Evolutionary conservation across 306 rosid species (phyloP).

Genomic region (Cicer cuneatum): DNA sequence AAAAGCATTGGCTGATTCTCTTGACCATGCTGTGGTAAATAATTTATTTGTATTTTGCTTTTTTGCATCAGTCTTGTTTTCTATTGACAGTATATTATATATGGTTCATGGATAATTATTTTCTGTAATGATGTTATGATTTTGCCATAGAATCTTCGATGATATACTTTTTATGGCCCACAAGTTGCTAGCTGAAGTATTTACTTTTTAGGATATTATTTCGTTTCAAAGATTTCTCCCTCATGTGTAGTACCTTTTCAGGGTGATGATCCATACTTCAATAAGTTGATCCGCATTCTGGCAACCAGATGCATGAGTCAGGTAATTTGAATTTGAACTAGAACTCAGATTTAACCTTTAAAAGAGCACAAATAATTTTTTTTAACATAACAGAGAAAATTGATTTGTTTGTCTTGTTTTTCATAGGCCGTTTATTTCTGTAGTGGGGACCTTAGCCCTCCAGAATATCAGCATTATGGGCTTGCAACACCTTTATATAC

Average conservation of each 20-base stretch:
- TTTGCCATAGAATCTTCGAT: slow-evolving; percentile 11
- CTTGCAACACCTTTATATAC: slow-evolving; percentile 93
- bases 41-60: slow-evolving; percentile 1
- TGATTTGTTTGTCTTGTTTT: slow-evolving; percentile 24
- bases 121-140: background rate
- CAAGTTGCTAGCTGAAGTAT: slow-evolving; percentile 4
- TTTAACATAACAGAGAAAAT: background rate
- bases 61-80: slow-evolving; percentile 32
- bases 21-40: slow-evolving; percentile 89
- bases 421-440: slow-evolving; percentile 92
- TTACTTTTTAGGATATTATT: slow-evolving; percentile 4
- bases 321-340: slow-evolving; percentile 58
- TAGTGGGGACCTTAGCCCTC: slow-evolving; percentile 94
- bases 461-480: slow-evolving; percentile 96
- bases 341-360: slow-evolving; percentile 31
- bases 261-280: slow-evolving; percentile 97
- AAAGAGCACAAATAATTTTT: background rate
- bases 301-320: slow-evolving; percentile 98
- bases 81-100: slow-evolving; percentile 13
- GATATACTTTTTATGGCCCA: slow-evolving; percentile 24
- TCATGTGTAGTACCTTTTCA: slow-evolving; percentile 41
- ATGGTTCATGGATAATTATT: slow-evolving; percentile 19
- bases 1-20: slow-evolving; percentile 95
- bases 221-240: slow-evolving; percentile 11
- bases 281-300: slow-evolving; percentile 87